Base-by-base conservation (phyloP, 1,284 basidiomycete species). In the Ceratobasidium sp. region DNA sequence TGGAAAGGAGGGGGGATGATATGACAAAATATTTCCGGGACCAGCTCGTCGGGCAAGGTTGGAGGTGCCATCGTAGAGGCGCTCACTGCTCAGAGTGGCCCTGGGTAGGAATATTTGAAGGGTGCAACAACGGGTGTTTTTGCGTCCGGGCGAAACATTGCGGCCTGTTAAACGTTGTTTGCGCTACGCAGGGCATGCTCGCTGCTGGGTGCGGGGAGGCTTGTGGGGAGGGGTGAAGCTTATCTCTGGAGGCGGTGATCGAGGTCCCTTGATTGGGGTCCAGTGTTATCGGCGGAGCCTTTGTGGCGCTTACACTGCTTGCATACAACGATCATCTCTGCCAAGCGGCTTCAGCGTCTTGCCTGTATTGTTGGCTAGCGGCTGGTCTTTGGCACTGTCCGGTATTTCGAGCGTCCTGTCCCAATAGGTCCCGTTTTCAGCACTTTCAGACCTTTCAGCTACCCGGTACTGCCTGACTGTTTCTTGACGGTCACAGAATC, bases 221-320 rank as follows among this genome's bases (percentile, higher is more conserved):
- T 22, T 43, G 51, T 34, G 63, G 65, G 49, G 51, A 22, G 27
- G 37, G 51, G 37, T 43, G 27, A 71, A 71, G 66, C 66, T 71
- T 71, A 71, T 71, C 54, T 24, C 61, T 13, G 1, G 9, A 1
- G 3, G 31, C 31, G 51, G 66, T 71, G 66, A 58, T 49, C 66
- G 66, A 71, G 66, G 63, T 65, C 63, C 63, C 46, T 29, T 65
- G 46, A 46, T 62, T 46, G 19, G 59, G 59, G 59, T 62, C 37
- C 22, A 39, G 39, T 34, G n/a, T 31, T 58, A 58, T 62, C 59
- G 41, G 27, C 24, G 59, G 37, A 31, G 59, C 59, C 24, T 46
- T 62, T 41, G n/a, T 46, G 31, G 39, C 59, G 59, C 59, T 46
- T 62, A 27, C 31, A n/a, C 56, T 19, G 22, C 48, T 51, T 8